Evolutionary conservation across 805 yeast genomes (phyloP), one percentile per base, ranked within the genome.

Genomic region (Suhomyces sp.): DNA sequence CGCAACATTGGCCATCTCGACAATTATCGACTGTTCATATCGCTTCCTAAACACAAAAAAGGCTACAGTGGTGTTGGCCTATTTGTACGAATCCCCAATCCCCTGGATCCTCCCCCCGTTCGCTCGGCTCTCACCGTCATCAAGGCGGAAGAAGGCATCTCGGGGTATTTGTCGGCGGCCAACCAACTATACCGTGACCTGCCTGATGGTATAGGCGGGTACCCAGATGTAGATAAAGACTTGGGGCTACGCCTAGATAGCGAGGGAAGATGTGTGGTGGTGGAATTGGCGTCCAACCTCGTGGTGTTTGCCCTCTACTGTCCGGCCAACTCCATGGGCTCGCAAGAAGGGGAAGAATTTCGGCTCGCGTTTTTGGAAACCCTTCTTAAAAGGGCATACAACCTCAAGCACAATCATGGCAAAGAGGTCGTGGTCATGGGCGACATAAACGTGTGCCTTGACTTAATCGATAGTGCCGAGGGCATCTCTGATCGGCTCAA

Each of bases 41-140:
- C 93, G 0, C 71, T 90, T 10, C 96, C 97, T 0, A 65, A 64
- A 9, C 52, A 63, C 2, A 87, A 83, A 63, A 87, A 84, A 61
- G 98, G 98, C 0, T 94, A 94, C 65, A 82, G 93, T 51, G 99
- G 99, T 0, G 97, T 93, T 1, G 96, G 92, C 0, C 80, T 93
- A 2, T 93, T 89, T 68, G 77, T 89, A 2, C 71, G 91, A 45
- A 67, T 73, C 2, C 82, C 86, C 1, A 59, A 62, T 1, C 69
- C 67, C 0, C 67, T 65, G 9, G 87, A 85, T 22, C 66, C 79
- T 0, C 62, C 66, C 0, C 41, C 27, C 1, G 58, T 65, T 17
- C 64, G 60, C 48, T 62, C 64, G 17, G 64, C 76, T 2, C 63
- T 91, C 22, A 69, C 76, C 2, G 89, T 90, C 0, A 47, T 79